Evolutionary conservation across 371 early-diverging fungal species (phyloP).

Genomic region (Mortierella sp.): DNA sequence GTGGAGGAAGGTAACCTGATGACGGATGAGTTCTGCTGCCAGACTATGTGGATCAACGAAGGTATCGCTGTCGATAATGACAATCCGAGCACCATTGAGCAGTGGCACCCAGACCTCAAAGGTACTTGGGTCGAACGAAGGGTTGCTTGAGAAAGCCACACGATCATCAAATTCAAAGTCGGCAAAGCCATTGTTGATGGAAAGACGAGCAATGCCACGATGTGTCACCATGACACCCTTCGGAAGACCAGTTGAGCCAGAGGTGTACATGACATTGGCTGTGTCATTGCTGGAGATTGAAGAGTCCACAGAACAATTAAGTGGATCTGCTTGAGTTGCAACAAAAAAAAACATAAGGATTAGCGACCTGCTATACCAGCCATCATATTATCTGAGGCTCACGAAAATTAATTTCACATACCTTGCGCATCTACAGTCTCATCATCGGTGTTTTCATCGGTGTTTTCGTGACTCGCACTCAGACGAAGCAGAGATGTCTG

Average conservation of each 20-base stretch:
- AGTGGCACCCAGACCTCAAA: conserved; percentile 4
- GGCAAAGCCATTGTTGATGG: conserved; percentile 3
- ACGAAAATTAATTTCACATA: too few relatives aligned
- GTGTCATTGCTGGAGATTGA: too few relatives aligned
- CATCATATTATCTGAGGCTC: too few relatives aligned
- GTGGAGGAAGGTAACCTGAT: neutral
- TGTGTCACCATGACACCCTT: conserved; percentile 59
- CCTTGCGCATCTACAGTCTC: too few relatives aligned
- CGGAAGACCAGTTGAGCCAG: conserved; percentile 63
- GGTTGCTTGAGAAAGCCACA: neutral
- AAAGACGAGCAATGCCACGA: neutral
- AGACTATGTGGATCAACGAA: neutral
- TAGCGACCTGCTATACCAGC: too few relatives aligned
- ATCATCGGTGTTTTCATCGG: too few relatives aligned
- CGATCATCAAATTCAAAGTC: neutral
- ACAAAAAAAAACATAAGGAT: too few relatives aligned
- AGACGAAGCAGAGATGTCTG: too few relatives aligned
- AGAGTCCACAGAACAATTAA: neutral
- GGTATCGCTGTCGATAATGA: neutral
- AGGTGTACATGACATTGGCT: conserved; percentile 60
- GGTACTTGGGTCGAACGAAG: neutral
- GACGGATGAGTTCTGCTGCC: neutral
- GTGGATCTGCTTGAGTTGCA: too few relatives aligned
- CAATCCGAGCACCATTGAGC: neutral
- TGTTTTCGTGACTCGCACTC: too few relatives aligned